Evolutionary conservation across 1,284 basidiomycete genomes (phyloP).

Genomic region (Boletellus dicymbophilus): DNA sequence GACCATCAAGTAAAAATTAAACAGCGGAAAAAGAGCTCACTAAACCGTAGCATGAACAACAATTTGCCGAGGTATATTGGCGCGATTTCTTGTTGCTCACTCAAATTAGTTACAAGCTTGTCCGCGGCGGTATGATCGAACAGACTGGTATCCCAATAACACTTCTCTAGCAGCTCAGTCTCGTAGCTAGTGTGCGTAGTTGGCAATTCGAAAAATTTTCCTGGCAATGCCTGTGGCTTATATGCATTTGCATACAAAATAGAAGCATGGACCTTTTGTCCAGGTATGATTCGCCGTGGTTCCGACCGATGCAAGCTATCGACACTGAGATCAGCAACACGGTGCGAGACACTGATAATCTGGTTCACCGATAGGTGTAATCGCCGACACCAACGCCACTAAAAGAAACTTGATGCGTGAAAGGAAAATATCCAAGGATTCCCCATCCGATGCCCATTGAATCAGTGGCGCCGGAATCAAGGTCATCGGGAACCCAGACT

Average conservation of each 20-base stretch:
- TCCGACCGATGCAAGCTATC: conserved; percentile 18
- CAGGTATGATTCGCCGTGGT: too few species aligned
- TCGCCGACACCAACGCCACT: conserved; percentile 13
- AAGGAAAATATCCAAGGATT: conserved; percentile 25
- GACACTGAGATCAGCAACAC: conserved; percentile 1
- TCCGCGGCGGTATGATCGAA: conserved; percentile 25
- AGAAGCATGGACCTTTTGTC: conserved; percentile 19
- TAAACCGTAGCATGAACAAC: too few species aligned
- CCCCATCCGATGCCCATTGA: conserved; percentile 24
- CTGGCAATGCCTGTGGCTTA: background rate
- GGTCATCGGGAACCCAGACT: too few species aligned
- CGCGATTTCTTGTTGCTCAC: conserved; percentile 11
- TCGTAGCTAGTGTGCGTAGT: background rate
- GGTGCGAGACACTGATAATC: background rate
- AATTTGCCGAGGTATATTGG: conserved; percentile 24
- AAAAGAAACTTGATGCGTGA: conserved; percentile 27
- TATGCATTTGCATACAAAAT: background rate
- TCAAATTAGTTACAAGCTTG: conserved; percentile 12
- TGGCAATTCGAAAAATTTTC: background rate
- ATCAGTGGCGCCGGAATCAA: conserved; percentile 15
- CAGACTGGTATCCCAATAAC: conserved; percentile 24
- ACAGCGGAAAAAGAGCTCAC: conserved; percentile 3
- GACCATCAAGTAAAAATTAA: too few species aligned
- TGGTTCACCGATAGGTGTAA: conserved; percentile 14
- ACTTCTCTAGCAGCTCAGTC: background rate